phyloP scores from a whole-genome alignment of 169 alveolate genomes.

The Cytauxzoon felis region DNA sequence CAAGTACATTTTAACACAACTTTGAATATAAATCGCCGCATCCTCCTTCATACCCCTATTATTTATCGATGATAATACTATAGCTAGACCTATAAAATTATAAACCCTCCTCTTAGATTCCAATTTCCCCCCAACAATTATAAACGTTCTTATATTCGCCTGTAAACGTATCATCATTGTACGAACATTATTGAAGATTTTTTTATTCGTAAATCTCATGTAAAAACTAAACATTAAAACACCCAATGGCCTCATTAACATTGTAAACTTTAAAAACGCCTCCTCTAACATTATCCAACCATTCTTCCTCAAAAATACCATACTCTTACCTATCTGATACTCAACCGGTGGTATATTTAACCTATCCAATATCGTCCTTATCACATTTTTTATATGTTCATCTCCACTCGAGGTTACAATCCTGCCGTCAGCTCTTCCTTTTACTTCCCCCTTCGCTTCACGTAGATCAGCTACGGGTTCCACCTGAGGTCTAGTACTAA shows the following conservation, averaged over 20 bases:
- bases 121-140: constrained; percentile 19
- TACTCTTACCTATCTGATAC: constrained; percentile 48
- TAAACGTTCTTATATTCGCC: constrained; percentile 36
- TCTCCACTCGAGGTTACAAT: too few species aligned
- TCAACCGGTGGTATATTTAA: constrained; percentile 35
- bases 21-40: constrained; percentile 32
- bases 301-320: constrained; percentile 51
- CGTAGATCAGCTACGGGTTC: too few species aligned
- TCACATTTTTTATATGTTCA: constrained; percentile 9
- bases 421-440: too few species aligned
- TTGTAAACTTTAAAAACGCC: constrained; percentile 30
- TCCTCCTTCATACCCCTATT: constrained; percentile 18
- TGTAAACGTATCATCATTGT: constrained; percentile 29
- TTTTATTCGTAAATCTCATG: constrained; percentile 20
- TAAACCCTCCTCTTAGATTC: background rate
- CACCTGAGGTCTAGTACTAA: too few species aligned
- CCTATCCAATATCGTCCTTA: constrained; percentile 8
- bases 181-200: constrained; percentile 11
- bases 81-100: constrained; percentile 35
- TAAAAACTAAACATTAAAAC: constrained; percentile 19
- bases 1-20: constrained; percentile 36
- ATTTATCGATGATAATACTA: constrained; percentile 9
- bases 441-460: background rate
- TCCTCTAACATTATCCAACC: constrained; percentile 63
- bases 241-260: constrained; percentile 38